Evolutionary conservation across 2,329 filamentous ascomycete species (phyloP), one percentile per base, ranked within the genome.

Genomic region (Chalaropsis ovoidea): DNA sequence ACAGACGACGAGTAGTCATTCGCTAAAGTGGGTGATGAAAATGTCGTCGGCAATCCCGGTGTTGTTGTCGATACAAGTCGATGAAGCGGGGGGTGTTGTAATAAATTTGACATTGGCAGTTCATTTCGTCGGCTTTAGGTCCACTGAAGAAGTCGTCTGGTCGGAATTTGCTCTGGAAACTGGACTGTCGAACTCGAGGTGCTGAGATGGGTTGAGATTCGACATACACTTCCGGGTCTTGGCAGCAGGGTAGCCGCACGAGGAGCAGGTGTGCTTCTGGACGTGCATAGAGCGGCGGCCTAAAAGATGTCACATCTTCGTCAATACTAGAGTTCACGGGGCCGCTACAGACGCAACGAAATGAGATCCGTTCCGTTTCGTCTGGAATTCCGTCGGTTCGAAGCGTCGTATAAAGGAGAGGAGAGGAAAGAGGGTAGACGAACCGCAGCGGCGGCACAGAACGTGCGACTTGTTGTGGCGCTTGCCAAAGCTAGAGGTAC

Each of bases 401-500:
- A 65, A 68, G 66, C 63, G 52, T 42, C 35, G 61, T 52, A 11
- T 35, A 10, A 19, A 52, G 24, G 61, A 31, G 54, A 61, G 8
- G 1, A 49, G 17, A 47, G 60, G 27, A 58, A 61, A 17, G 1
- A 49, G 17, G 58, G 60, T 41, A 58, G 52, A 90, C 89, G 85
- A 81, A 94, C 90, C 92, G 86, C 91, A 96, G 82, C 92, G 92
- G 86, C 92, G 88, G 89, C 92, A 96, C 80, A 96, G 83, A 79
- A 88, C 91, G 87, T 96, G 92, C 84, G 91, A 90, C 87, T 95
- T 95, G 86, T 93, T 95, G 85, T 95, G 90, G 86, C 90, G 78
- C 76, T 81, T 81, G 76, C 79, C 79, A 74, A 81, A 81, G 75
- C 79, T 81, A 74, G 79, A 80, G 73, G 80, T 82, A 78, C 80